phyloP scores from a whole-genome alignment of 257 asterid species.

The Galeopsis tetrahit region DNA sequence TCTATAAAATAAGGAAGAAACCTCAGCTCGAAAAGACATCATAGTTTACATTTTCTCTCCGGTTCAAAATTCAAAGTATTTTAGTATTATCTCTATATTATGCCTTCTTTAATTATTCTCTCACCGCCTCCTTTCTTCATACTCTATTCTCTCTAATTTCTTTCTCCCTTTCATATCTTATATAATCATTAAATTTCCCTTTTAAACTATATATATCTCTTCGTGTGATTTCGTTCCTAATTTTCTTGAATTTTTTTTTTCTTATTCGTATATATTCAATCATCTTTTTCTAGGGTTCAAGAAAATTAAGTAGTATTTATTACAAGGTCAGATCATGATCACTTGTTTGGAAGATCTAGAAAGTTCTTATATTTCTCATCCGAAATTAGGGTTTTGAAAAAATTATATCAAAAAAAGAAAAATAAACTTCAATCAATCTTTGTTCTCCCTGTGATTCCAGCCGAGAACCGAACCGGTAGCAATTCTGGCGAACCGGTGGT shows the following conservation, averaged over 20 bases:
- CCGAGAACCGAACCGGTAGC: slow-evolving; percentile 4
- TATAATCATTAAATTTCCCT: background rate
- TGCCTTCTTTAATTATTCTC: slow-evolving; percentile 31
- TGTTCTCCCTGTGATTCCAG: background rate
- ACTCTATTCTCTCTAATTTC: slow-evolving; percentile 29
- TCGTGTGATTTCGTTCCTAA: slow-evolving; percentile 17
- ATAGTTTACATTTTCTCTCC: slow-evolving; percentile 26
- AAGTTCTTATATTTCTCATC: background rate
- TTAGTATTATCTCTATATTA: slow-evolving; percentile 11
- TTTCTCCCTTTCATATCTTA: slow-evolving; percentile 10
- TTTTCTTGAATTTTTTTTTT: slow-evolving; percentile 26
- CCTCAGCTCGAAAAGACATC: slow-evolving; percentile 31
- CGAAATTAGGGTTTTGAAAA: slow-evolving; percentile 8
- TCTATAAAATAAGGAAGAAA: slow-evolving; percentile 36
- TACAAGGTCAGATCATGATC: background rate
- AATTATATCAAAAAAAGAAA: background rate
- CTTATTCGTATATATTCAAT: background rate
- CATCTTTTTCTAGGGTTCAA: slow-evolving; percentile 30
- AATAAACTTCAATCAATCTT: background rate
- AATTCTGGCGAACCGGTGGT: slow-evolving; percentile 48
- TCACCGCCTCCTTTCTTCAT: slow-evolving; percentile 35
- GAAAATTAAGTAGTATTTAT: background rate
- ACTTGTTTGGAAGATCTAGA: background rate
- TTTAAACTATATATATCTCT: background rate
- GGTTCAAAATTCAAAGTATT: slow-evolving; percentile 21